Conservation (phyloP, 139 green algal species). For the Chlorella sp. region DNA sequence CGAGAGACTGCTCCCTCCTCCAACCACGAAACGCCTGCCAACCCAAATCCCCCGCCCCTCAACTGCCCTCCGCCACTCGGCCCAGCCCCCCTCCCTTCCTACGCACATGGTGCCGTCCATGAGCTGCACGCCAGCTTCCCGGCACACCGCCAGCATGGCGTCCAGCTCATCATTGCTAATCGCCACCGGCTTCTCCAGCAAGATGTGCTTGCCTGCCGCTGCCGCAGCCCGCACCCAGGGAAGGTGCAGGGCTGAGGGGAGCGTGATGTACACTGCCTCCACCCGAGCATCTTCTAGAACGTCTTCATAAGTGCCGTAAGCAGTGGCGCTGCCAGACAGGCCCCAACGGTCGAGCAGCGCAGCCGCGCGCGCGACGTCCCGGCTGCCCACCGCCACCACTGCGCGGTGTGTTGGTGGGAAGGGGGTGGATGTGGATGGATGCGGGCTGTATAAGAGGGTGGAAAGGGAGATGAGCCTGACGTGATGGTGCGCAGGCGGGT, state of each 20-base stretch:
- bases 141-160: slow-evolving; percentile 33
- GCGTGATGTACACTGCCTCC: slow-evolving; percentile 66
- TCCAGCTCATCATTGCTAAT: slow-evolving; percentile 30
- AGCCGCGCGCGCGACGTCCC: slow-evolving; percentile 39
- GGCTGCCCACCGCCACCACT: slow-evolving; percentile 54
- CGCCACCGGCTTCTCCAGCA: slow-evolving; percentile 67
- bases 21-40: too few relatives aligned
- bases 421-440: too few relatives aligned
- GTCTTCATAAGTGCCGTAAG: slow-evolving; percentile 61
- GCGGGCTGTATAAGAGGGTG: too few relatives aligned
- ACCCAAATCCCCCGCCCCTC: too few relatives aligned
- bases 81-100: not conserved
- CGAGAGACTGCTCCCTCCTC: not conserved
- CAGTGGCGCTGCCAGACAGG: slow-evolving; percentile 19
- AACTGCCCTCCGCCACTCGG: not conserved
- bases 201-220: slow-evolving; percentile 57
- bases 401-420: not conserved
- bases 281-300: slow-evolving; percentile 51
- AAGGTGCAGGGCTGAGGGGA: slow-evolving; percentile 56
- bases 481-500: not conserved
- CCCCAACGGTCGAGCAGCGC: slow-evolving; percentile 44
- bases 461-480: not conserved
- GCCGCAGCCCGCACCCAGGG: slow-evolving; percentile 61
- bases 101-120: slow-evolving; percentile 62
- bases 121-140: slow-evolving; percentile 40